Conservation (phyloP, 1,284 basidiomycete genomes). For the Rhizoctonia solani region DNA sequence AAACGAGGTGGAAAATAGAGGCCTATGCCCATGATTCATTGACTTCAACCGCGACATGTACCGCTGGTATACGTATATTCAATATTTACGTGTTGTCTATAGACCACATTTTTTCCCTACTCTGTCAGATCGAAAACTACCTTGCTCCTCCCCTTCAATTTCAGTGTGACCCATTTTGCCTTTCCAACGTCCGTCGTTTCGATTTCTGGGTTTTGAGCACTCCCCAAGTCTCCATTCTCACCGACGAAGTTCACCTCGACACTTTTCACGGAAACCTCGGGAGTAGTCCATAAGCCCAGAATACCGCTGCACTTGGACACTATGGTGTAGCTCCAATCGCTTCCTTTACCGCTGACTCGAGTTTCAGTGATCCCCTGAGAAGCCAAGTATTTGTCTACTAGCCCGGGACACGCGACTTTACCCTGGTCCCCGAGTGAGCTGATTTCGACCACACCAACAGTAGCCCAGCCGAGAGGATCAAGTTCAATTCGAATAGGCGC, state of each 20-base stretch:
- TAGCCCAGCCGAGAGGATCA: slow-evolving; percentile 34
- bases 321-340: background rate
- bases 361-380: slow-evolving; percentile 21
- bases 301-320: slow-evolving; percentile 18
- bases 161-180: slow-evolving; percentile 16
- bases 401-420: slow-evolving; percentile 31
- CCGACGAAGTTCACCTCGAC: background rate
- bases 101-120: background rate
- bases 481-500: slow-evolving; percentile 32
- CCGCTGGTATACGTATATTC: background rate
- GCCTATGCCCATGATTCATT: background rate
- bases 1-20: slow-evolving; percentile 23
- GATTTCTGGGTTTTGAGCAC: background rate
- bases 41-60: background rate
- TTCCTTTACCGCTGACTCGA: background rate
- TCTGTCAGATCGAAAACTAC: background rate
- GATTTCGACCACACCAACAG: slow-evolving; percentile 25
- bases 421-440: background rate
- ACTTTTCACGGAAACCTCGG: background rate
- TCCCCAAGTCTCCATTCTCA: background rate
- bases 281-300: slow-evolving; percentile 27
- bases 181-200: background rate
- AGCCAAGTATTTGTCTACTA: slow-evolving; percentile 37
- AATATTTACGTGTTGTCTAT: background rate
- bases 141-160: slow-evolving; percentile 12